Evolutionary conservation across 805 yeast species (phyloP).

Genomic region (Schwanniomyces polymorphus): DNA sequence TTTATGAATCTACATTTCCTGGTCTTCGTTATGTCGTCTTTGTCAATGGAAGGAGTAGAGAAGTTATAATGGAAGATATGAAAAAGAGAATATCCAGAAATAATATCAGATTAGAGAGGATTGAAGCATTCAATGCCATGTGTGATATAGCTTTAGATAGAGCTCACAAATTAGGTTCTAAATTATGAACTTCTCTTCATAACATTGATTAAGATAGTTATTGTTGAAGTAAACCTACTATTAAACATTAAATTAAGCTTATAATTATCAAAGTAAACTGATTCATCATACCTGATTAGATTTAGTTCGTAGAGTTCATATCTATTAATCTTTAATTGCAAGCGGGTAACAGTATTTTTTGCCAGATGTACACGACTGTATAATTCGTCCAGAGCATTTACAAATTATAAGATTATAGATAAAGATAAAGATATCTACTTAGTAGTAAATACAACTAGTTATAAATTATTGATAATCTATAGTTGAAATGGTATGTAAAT

Average conservation of each 20-base stretch:
- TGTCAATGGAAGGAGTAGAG: constrained; percentile 78
- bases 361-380: neutral
- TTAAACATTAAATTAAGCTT: too few species aligned
- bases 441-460: constrained; percentile 1
- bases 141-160: constrained; percentile 88
- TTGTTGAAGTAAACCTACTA: too few species aligned
- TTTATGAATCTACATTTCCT: constrained; percentile 61
- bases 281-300: neutral
- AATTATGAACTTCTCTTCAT: constrained; percentile 6
- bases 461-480: neutral
- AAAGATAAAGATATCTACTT: constrained; percentile 2
- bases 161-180: constrained; percentile 50
- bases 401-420: neutral
- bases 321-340: neutral
- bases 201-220: too few species aligned
- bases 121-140: constrained; percentile 81
- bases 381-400: constrained; percentile 3
- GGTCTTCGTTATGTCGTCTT: constrained; percentile 84
- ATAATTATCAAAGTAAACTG: neutral
- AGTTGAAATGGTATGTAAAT: constrained; percentile 8
- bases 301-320: too few species aligned
- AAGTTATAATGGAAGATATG: constrained; percentile 66
- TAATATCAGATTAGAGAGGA: constrained; percentile 56
- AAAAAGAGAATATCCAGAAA: constrained; percentile 52
- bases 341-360: constrained; percentile 3